Conservation (phyloP, 1,284 basidiomycete species). For the Apiotrichum porosum region DNA sequence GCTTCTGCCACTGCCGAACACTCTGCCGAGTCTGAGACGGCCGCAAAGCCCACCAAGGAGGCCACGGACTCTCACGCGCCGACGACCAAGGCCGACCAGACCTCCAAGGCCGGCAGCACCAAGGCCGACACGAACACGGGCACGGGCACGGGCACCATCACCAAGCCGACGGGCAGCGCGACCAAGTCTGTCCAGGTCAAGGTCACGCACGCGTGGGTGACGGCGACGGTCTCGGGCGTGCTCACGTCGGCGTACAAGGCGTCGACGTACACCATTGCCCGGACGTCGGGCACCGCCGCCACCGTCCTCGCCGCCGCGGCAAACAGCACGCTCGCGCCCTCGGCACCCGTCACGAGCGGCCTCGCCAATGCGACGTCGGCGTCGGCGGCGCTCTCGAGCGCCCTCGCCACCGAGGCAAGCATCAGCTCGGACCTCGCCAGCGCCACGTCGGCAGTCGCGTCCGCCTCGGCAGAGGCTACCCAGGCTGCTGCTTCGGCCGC, state of each 20-base stretch:
- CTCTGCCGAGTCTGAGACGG: background rate
- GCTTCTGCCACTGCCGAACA: background rate
- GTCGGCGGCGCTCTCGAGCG: background rate
- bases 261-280: no score
- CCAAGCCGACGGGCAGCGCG: background rate
- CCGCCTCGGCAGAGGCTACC: background rate
- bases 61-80: no score
- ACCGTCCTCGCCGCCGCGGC: background rate
- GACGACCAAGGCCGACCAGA: background rate
- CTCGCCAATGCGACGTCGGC: background rate
- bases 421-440: no score
- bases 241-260: no score
- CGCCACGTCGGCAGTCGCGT: no score
- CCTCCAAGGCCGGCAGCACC: background rate
- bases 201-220: background rate
- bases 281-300: background rate
- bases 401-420: background rate
- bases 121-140: background rate
- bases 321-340: background rate
- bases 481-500: background rate
- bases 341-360: background rate
- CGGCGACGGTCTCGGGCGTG: background rate
- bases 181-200: no score
- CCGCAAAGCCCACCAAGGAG: background rate
- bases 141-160: background rate